Conservation (phyloP, 257 asterid genomes). For the Solanum rostratum region DNA sequence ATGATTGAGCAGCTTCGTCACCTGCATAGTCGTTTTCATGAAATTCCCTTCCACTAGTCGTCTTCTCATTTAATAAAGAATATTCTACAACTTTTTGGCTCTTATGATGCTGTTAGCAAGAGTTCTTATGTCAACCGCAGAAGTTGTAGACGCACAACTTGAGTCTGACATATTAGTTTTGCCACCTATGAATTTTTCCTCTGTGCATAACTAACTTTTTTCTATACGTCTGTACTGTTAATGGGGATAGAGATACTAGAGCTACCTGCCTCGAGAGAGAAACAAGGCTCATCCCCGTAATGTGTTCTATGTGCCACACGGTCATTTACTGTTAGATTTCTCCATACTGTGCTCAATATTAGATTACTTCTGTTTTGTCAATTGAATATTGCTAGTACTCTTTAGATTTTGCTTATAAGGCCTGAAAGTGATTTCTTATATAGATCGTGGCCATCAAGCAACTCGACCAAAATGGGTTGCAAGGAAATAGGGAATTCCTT, state of each 20-base stretch:
- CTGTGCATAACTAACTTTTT: not conserved
- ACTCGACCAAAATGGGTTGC: slow-evolving; percentile 70
- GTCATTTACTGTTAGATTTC: not conserved
- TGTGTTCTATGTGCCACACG: not conserved
- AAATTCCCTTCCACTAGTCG: not conserved
- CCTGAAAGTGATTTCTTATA: not conserved
- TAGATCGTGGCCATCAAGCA: slow-evolving; percentile 80
- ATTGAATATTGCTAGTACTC: not conserved
- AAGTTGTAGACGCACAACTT: not conserved
- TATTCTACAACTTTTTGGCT: not conserved
- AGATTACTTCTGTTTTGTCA: not conserved
- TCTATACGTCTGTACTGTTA: not conserved
- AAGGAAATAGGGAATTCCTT: slow-evolving; percentile 78
- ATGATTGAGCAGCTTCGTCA: not conserved
- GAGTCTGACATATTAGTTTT: not conserved
- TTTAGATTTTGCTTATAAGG: not conserved
- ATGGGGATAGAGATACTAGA: not conserved
- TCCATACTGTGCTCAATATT: not conserved
- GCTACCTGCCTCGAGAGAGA: not conserved
- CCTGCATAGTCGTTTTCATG: not conserved
- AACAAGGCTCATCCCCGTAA: not conserved
- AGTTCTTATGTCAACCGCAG: not conserved
- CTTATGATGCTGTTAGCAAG: not conserved
- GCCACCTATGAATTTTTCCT: not conserved
- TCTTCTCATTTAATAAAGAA: not conserved